These are phyloP conservation scores for Leucocoprinus sp. DNA, from an alignment of 768 basidiomycete genomes.

Conservation along the genomic window DNA sequence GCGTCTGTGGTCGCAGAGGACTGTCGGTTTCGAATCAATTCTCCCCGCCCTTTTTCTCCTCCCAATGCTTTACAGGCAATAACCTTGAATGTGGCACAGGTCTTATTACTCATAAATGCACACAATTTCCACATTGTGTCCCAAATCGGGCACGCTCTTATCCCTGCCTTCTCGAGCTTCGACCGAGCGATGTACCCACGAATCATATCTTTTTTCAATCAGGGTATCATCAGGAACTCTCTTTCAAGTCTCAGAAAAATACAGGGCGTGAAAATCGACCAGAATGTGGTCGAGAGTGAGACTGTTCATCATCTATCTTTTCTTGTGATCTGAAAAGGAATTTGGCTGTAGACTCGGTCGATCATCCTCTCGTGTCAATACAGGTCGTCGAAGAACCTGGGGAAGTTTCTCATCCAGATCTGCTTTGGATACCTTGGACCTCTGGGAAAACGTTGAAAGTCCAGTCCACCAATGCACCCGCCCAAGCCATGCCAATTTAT, in stretches of 20 bases:
- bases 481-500: constrained; percentile 47
- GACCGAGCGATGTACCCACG: constrained; percentile 50
- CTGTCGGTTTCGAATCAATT: constrained; percentile 54
- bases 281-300: constrained; percentile 10
- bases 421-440: constrained; percentile 2
- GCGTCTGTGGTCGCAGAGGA: constrained; percentile 64
- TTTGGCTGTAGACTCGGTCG: constrained; percentile 12
- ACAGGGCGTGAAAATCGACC: constrained; percentile 21
- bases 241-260: constrained; percentile 37
- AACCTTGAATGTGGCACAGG: constrained; percentile 63
- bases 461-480: constrained; percentile 48
- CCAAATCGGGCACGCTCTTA: constrained; percentile 56
- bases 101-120: constrained; percentile 48
- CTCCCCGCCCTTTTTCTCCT: constrained; percentile 56
- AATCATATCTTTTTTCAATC: constrained; percentile 63
- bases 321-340: neutral
- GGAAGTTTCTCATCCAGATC: constrained; percentile 9
- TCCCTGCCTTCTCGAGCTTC: constrained; percentile 73
- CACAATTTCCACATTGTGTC: constrained; percentile 44
- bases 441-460: constrained; percentile 18
- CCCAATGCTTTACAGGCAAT: constrained; percentile 71
- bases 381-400: constrained; percentile 46
- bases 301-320: neutral
- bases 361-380: constrained; percentile 44
- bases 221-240: constrained; percentile 44